Base-by-base conservation (phyloP, 2,329 filamentous ascomycete species). In the Macrophomina pseudophaseolina region DNA sequence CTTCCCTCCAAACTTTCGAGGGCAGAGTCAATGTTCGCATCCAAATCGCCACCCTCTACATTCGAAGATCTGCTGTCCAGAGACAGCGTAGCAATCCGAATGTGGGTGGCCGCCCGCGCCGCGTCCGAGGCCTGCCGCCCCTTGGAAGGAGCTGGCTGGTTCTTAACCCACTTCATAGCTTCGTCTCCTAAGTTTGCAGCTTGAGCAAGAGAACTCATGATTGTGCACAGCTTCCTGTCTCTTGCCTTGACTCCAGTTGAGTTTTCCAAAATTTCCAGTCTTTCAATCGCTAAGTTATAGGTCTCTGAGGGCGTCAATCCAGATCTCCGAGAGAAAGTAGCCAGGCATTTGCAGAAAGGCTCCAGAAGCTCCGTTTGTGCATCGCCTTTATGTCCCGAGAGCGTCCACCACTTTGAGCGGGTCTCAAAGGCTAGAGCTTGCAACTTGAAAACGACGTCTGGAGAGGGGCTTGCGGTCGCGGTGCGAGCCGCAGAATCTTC, bases 331-430 rank as follows among this genome's bases (percentile, higher is more conserved):
- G 82, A 78, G 70, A 89, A 91, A 0, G 90, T 85, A 9, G 83
- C 80, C 18, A 91, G 71, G 69, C 88, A 93, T 62, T 86, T 86
- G 0, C 85, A 83, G 58, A 92, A 85, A 0, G 90, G 90, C 1
- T 86, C 81, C n/a, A 90, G 72, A 6, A 93, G 76, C 14, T 93
- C 90, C 66, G 87, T 88, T 42, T 88, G 85, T 4, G 85, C 74
- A 66, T 90, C 84, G 1, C 85, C 85, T 67, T 84, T 75, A 71
- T 91, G 88, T 1, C 83, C 82, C 6, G 85, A 85, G 66, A 92
- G 72, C 49, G 78, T 81, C 90, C 90, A 93, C 85, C 88, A 91
- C 49, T 81, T 79, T n/a, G 89, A 76, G 35, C 90, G 85, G 7
- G 85, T 80, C 30, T 83, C 82, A 46, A 94, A 82, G 9, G 88